Evolutionary conservation across 345 rosid genomes (phyloP).

Genomic region (Aquilaria yunnanensis): DNA sequence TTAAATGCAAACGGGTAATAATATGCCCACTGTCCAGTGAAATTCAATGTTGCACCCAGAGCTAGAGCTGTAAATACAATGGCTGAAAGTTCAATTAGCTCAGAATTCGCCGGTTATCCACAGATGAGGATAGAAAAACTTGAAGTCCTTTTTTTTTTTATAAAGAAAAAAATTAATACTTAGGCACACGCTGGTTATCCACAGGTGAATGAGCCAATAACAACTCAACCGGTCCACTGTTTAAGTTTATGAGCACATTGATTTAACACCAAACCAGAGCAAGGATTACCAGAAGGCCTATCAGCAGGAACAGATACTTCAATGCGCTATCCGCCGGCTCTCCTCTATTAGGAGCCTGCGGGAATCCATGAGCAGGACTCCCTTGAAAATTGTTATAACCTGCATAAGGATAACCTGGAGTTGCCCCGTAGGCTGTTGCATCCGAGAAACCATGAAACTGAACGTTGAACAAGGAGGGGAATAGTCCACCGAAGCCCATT

Average conservation of each 20-base stretch:
- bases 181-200: no score
- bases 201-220: no score
- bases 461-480: conserved; percentile 69
- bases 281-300: conserved; percentile 48
- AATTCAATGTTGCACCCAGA: no score
- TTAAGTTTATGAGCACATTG: not conserved
- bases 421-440: conserved; percentile 57
- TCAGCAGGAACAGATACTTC: conserved; percentile 46
- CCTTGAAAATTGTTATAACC: conserved; percentile 52
- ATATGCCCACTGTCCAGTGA: no score
- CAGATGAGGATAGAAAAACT: no score
- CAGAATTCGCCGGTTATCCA: no score
- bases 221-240: not conserved
- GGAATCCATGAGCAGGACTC: conserved; percentile 41
- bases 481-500: conserved; percentile 66
- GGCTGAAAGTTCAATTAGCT: no score
- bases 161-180: not conserved
- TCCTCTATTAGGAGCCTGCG: conserved; percentile 25
- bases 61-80: no score
- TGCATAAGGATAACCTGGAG: conserved; percentile 57
- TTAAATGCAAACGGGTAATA: no score
- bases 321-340: conserved; percentile 44
- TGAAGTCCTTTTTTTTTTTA: no score
- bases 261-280: conserved; percentile 50
- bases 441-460: conserved; percentile 72